These are phyloP conservation scores for Citrus reticulata DNA, from an alignment of 345 rosid species.

Conservation along the genomic window DNA sequence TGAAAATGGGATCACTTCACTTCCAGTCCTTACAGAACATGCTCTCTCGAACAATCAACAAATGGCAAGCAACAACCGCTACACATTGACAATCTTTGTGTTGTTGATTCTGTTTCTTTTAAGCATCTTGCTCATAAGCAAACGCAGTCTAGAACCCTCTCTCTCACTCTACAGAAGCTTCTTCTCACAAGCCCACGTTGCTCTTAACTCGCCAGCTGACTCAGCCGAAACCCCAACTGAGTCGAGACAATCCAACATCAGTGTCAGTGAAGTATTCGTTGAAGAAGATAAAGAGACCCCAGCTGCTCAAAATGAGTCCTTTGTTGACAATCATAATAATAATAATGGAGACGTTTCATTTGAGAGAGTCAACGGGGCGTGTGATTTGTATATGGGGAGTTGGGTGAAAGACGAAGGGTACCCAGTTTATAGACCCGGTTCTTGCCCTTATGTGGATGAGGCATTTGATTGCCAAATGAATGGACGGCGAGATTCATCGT, in stretches of 20 bases:
- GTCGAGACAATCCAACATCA: too few relatives aligned
- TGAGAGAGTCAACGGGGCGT: slow-evolving; percentile 35
- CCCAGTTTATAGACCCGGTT: slow-evolving; percentile 71
- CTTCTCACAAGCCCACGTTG: slow-evolving; percentile 25
- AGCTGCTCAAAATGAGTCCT: not conserved
- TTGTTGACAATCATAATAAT: slow-evolving; percentile 1
- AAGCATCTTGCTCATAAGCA: slow-evolving; percentile 46
- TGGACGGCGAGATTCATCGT: slow-evolving; percentile 70
- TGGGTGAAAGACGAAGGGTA: slow-evolving; percentile 72
- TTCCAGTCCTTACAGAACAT: not conserved
- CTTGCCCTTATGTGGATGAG: slow-evolving; percentile 91
- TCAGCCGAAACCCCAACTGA: not conserved
- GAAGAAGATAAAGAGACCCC: too few relatives aligned
- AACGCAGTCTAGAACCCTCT: slow-evolving; percentile 47
- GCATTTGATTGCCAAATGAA: slow-evolving; percentile 85
- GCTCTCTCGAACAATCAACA: not conserved
- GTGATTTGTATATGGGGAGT: slow-evolving; percentile 69
- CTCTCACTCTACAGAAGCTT: slow-evolving; percentile 36
- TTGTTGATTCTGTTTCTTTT: slow-evolving; percentile 47
- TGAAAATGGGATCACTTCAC: not conserved
- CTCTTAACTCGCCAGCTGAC: slow-evolving; percentile 16
- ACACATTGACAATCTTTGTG: slow-evolving; percentile 26
- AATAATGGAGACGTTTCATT: slow-evolving; percentile 1
- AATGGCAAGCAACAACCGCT: slow-evolving; percentile 17
- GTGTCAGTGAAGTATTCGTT: not conserved